Conservation (phyloP, 1,139 yeast species). For the Pichia sp. region DNA sequence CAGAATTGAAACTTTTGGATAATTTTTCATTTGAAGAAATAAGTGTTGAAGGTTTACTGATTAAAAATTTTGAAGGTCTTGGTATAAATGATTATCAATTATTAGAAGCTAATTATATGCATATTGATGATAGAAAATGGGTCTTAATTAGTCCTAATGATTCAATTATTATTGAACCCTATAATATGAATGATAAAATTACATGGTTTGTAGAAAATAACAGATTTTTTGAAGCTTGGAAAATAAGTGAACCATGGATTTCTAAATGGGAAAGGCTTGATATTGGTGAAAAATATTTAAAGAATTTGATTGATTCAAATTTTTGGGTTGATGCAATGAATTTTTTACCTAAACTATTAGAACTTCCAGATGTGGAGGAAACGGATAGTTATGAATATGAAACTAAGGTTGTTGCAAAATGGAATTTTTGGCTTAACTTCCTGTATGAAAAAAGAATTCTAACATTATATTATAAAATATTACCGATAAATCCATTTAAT, state of each 20-base stretch:
- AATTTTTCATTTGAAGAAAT: slow-evolving; percentile 63
- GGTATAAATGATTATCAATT: slow-evolving; percentile 80
- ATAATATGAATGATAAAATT: slow-evolving; percentile 60
- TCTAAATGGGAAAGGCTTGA: slow-evolving; percentile 50
- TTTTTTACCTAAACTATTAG: slow-evolving; percentile 33
- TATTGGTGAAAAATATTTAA: neutral
- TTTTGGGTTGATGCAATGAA: slow-evolving; percentile 48
- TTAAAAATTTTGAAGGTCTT: slow-evolving; percentile 51
- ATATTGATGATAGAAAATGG: slow-evolving; percentile 34
- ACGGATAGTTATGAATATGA: slow-evolving; percentile 21
- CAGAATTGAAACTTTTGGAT: slow-evolving; percentile 70
- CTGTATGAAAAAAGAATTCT: slow-evolving; percentile 48
- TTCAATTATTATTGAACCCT: slow-evolving; percentile 63
- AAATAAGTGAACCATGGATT: slow-evolving; percentile 60
- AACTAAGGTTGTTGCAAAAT: slow-evolving; percentile 40
- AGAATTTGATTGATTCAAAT: neutral
- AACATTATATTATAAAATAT: slow-evolving; percentile 40
- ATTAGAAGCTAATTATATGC: slow-evolving; percentile 26
- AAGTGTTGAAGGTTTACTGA: slow-evolving; percentile 77
- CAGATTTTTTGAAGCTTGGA: slow-evolving; percentile 67
- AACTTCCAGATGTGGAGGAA: too few relatives aligned
- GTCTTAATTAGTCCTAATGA: slow-evolving; percentile 76
- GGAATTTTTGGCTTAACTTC: slow-evolving; percentile 62
- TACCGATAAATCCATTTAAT: slow-evolving; percentile 39
- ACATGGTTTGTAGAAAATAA: slow-evolving; percentile 63